Evolutionary conservation across 1,284 basidiomycete genomes (phyloP).

Genomic region (Porogramme epimiltina): DNA sequence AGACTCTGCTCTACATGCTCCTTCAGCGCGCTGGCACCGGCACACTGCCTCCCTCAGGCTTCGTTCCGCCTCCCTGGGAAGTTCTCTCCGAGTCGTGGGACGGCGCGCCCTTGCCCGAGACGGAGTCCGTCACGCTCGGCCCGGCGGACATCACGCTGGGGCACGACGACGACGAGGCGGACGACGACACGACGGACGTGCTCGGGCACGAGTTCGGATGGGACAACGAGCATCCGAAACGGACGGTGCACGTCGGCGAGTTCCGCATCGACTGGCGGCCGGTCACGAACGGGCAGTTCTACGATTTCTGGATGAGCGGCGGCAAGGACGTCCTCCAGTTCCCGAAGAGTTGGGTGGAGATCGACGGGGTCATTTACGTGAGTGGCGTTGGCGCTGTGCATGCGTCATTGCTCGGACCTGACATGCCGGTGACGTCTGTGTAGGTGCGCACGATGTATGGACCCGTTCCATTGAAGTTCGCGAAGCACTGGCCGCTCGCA

Average conservation of each 20-base stretch:
- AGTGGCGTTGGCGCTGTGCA: conserved; percentile 14
- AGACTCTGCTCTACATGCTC: conserved; percentile 95
- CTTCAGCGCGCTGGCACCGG: conserved; percentile 77
- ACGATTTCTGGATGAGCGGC: conserved; percentile 51
- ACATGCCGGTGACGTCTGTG: too few relatives aligned
- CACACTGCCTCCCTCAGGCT: conserved; percentile 79
- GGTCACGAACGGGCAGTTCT: conserved; percentile 83
- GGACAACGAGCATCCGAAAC: conserved; percentile 90
- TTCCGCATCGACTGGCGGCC: conserved; percentile 86
- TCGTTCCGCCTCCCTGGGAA: conserved; percentile 77
- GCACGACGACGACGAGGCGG: conserved; percentile 81
- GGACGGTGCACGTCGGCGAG: conserved; percentile 54
- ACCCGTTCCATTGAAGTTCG: conserved; percentile 75
- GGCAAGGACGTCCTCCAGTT: conserved; percentile 42
- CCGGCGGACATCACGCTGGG: conserved; percentile 70
- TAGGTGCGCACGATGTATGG: conserved; percentile 88
- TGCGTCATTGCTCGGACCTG: conserved; percentile 3
- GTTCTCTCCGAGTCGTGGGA: conserved; percentile 72
- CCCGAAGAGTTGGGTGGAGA: conserved; percentile 71
- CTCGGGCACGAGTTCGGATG: conserved; percentile 84
- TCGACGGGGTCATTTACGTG: conserved; percentile 53
- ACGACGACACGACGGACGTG: conserved; percentile 55
- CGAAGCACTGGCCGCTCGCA: conserved; percentile 85
- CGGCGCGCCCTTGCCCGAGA: conserved; percentile 41
- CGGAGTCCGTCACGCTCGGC: conserved; percentile 57